Evolutionary conservation across 1,284 basidiomycete species (phyloP), one percentile per base, ranked within the genome.

Genomic region (Cryptococcus sp.): DNA sequence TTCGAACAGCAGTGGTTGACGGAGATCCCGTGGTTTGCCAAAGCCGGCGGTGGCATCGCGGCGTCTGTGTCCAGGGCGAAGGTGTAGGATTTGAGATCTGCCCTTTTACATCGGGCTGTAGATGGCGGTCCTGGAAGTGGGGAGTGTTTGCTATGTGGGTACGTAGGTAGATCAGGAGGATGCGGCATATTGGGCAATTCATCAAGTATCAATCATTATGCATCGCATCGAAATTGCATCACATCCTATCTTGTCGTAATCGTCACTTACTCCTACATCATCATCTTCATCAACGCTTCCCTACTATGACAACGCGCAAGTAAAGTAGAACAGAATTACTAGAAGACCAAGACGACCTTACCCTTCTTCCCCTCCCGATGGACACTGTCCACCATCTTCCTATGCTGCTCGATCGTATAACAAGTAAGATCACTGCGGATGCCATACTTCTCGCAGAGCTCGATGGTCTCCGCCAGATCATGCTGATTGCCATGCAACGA

Each of bases 1-100:
- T 85, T 96, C 48, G 85, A 88, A 16, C 87, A 87, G 67, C 76
- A 77, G 25, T 85, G 82, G 80, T 77, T 86, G 46, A 61, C 70
- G 39, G 78, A 80, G 49, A 73, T 77, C n/a, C 72, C 77, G n/a
- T 68, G 71, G 71, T 78, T 78, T 62, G 56, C 65, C 23, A 65
- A 67, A 38, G 70, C 72, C 17, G 63, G 61, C 6, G 56, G 47
- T 10, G 50, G 47, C 6, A 54, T 66, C 15, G 53, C 60, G 2
- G 27, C 41, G 7, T 40, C 56, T 6, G 60, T 58, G 15, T 49
- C 46, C 15, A 58, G 57, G 31, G 50, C 51, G 16, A 50, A n/a
- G 22, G 15, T 62, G n/a, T 62, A 53, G 47, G 38, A 10, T 35
- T 8, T 20, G 39, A 50, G 35, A 13, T 2, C 8, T 45, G 6